phyloP scores from a whole-genome alignment of 2,329 filamentous ascomycete species.

The Raffaelea arxii region DNA sequence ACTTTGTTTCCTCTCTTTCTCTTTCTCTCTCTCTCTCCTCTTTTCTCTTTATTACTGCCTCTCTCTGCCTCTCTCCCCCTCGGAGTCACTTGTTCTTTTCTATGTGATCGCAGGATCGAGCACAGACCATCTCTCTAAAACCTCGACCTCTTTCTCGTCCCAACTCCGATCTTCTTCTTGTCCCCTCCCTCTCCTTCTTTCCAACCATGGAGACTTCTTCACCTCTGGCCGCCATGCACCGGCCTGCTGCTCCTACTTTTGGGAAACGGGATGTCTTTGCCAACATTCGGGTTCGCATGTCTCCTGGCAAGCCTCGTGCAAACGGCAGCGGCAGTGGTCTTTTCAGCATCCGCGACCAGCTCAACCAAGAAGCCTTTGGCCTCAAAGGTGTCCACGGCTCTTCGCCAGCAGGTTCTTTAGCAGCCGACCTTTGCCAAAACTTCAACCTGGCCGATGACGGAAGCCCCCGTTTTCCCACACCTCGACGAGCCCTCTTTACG shows the following conservation, averaged over 20 bases:
- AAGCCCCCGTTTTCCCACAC: conserved; percentile 75
- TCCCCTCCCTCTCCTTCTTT: too few species aligned
- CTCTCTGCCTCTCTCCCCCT: neutral
- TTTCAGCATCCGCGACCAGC: conserved; percentile 72
- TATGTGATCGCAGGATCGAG: conserved; percentile 9
- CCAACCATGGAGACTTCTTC: conserved; percentile 80
- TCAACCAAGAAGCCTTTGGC: conserved; percentile 67
- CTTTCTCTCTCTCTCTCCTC: neutral
- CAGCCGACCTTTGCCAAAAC: conserved; percentile 92
- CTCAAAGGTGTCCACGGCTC: conserved; percentile 70
- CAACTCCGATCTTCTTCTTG: neutral
- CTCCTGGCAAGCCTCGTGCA: conserved; percentile 44
- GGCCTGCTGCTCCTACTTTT: conserved; percentile 56
- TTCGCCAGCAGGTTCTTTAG: conserved; percentile 82
- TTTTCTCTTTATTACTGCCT: neutral
- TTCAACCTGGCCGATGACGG: conserved; percentile 74
- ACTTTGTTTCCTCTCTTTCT: neutral
- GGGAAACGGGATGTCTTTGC: conserved; percentile 45
- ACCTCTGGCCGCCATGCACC: conserved; percentile 87
- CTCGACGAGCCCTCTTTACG: conserved; percentile 76
- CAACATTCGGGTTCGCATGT: conserved; percentile 35
- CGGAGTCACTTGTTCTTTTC: neutral
- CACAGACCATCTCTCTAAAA: conserved; percentile 2
- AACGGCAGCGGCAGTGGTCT: conserved; percentile 24
- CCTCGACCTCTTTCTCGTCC: neutral